Conservation (phyloP, 192 early-diverging fungal species). For the Coemansia guatemalensis region DNA sequence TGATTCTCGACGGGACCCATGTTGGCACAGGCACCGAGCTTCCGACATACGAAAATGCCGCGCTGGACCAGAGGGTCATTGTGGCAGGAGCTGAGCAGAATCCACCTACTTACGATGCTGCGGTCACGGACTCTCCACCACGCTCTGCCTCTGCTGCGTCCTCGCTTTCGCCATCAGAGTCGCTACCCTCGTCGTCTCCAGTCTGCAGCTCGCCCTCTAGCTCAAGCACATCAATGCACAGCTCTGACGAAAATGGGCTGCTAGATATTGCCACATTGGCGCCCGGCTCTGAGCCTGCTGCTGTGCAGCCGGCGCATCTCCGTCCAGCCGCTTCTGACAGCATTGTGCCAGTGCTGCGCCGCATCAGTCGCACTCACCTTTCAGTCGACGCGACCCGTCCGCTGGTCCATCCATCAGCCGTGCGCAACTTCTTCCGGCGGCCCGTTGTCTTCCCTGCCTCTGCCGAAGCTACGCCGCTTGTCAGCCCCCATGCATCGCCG, state of each 20-base stretch:
- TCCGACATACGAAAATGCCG: constrained; percentile 39
- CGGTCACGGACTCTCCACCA: constrained; percentile 20
- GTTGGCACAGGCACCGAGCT: constrained; percentile 20
- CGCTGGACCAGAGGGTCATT: constrained; percentile 34
- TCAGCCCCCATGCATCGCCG: constrained; percentile 27
- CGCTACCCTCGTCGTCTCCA: neutral
- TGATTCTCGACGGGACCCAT: constrained; percentile 19
- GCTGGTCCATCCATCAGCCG: constrained; percentile 22
- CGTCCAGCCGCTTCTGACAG: neutral
- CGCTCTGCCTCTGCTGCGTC: constrained; percentile 4
- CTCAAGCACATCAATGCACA: constrained; percentile 12
- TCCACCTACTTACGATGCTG: constrained; percentile 43
- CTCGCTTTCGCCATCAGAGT: neutral
- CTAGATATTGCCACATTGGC: neutral
- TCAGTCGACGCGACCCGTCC: constrained; percentile 27
- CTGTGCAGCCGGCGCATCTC: neutral
- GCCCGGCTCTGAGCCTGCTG: neutral
- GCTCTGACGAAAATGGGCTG: constrained; percentile 8
- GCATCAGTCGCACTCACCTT: constrained; percentile 15
- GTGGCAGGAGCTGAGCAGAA: constrained; percentile 22
- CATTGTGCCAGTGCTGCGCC: neutral
- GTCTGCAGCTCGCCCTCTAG: constrained; percentile 1
- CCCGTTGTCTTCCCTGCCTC: constrained; percentile 45
- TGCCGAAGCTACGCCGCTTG: constrained; percentile 32
- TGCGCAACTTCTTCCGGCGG: constrained; percentile 40